These are phyloP conservation scores for Cicer chorassanicum DNA, from an alignment of 306 rosid genomes.

Conservation along the genomic window DNA sequence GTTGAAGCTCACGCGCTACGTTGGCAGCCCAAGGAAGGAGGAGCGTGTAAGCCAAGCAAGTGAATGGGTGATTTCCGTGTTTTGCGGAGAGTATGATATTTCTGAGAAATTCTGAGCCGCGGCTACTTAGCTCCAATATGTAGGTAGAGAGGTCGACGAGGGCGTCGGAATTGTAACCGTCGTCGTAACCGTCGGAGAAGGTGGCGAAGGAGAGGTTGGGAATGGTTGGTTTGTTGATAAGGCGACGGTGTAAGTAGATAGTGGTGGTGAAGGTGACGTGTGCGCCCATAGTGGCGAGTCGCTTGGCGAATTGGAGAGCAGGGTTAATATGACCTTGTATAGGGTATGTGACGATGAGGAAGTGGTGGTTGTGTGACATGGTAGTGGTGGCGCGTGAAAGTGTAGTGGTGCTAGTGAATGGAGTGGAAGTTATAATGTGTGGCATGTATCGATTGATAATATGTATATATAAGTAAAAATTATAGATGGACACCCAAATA, in stretches of 20 bases:
- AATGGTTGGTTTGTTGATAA: constrained; percentile 28
- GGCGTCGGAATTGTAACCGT: neutral
- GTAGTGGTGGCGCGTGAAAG: neutral
- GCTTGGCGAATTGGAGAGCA: constrained; percentile 51
- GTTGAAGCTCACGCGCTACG: constrained; percentile 44
- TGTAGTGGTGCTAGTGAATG: neutral
- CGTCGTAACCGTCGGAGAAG: constrained; percentile 61
- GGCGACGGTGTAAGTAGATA: constrained; percentile 37
- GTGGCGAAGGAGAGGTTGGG: constrained; percentile 42
- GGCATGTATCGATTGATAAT: neutral
- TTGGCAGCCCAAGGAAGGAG: constrained; percentile 51
- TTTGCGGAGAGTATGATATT: constrained; percentile 26
- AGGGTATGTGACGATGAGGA: constrained; percentile 53
- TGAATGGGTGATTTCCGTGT: constrained; percentile 43
- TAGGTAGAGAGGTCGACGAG: neutral
- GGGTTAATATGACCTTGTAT: constrained; percentile 65
- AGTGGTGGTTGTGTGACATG: constrained; percentile 41
- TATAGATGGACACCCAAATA: no score
- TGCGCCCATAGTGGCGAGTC: constrained; percentile 43
- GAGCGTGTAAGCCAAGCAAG: constrained; percentile 44
- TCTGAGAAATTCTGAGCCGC: constrained; percentile 40
- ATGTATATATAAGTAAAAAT: neutral
- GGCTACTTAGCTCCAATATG: constrained; percentile 44
- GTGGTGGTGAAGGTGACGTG: constrained; percentile 50
- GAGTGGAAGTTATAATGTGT: neutral